phyloP scores from a whole-genome alignment of 345 rosid species.

The Stellera chamaejasme region DNA sequence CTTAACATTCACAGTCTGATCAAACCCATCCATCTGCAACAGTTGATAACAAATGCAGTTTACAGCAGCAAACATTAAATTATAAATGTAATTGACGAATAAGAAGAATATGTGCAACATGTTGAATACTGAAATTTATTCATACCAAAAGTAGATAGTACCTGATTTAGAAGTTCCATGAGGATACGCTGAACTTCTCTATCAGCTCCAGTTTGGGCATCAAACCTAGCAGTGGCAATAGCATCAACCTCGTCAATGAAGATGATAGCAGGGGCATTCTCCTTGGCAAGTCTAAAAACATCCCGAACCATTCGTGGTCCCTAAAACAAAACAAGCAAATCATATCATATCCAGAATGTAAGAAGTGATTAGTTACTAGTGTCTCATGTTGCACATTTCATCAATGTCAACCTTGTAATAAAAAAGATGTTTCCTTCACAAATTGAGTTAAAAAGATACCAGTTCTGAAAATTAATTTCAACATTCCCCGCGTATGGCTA shows the following conservation, averaged over 20 bases:
- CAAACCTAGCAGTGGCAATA: slow-evolving; percentile 98
- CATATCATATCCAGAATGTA: slow-evolving; percentile 3
- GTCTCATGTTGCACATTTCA: too few relatives aligned
- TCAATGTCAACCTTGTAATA: too few relatives aligned
- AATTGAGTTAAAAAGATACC: too few relatives aligned
- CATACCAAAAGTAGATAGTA: slow-evolving; percentile 5
- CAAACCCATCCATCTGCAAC: slow-evolving; percentile 80
- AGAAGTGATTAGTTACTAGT: background rate
- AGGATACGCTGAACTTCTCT: slow-evolving; percentile 97
- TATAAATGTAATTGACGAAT: background rate
- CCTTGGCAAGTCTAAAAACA: slow-evolving; percentile 97
- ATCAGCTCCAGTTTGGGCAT: slow-evolving; percentile 99
- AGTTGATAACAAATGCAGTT: slow-evolving; percentile 8
- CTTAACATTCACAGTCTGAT: slow-evolving; percentile 95
- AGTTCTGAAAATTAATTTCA: too few relatives aligned
- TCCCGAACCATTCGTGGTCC: slow-evolving; percentile 99
- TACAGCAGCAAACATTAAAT: slow-evolving; percentile 1
- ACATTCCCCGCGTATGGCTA: too few relatives aligned
- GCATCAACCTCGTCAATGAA: slow-evolving; percentile 98
- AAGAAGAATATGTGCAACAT: background rate
- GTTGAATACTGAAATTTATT: background rate
- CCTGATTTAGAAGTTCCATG: slow-evolving; percentile 98
- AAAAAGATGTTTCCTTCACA: too few relatives aligned
- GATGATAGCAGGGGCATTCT: slow-evolving; percentile 97
- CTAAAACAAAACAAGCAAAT: slow-evolving; percentile 27